Evolutionary conservation across 305 asterid species (phyloP).

Genomic region (Solanum hybrid): DNA sequence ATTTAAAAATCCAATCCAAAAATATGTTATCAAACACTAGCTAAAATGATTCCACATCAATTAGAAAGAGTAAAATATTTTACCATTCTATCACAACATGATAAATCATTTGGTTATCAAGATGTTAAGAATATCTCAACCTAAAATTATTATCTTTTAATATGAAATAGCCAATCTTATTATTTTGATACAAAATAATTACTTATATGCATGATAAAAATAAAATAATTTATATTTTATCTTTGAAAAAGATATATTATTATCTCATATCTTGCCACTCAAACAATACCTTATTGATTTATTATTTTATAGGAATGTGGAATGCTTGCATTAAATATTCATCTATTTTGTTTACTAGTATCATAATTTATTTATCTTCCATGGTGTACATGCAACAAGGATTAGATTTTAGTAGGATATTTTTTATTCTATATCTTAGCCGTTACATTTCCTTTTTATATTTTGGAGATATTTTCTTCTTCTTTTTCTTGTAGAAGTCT

Average conservation of each 20-base stretch:
- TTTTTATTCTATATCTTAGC: neutral
- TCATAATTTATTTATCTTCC: neutral
- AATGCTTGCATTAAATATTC: neutral
- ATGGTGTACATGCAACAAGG: neutral
- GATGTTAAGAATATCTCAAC: neutral
- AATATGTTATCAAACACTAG: neutral
- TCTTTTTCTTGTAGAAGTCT: neutral
- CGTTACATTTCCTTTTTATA: neutral
- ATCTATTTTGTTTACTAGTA: conserved; percentile 2
- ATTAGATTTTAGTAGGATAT: neutral
- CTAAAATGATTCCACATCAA: neutral
- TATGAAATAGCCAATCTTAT: neutral
- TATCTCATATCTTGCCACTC: neutral
- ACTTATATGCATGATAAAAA: neutral
- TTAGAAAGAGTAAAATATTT: neutral
- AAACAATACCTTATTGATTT: neutral
- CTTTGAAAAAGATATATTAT: neutral
- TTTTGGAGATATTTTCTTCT: neutral
- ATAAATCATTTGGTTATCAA: neutral
- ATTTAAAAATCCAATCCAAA: neutral
- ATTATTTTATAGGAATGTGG: neutral
- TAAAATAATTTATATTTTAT: neutral
- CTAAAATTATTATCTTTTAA: too few species aligned
- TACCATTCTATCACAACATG: neutral
- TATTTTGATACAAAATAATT: neutral